Evolutionary conservation across 306 rosid genomes (phyloP).

Genomic region (Vigna unguiculata): DNA sequence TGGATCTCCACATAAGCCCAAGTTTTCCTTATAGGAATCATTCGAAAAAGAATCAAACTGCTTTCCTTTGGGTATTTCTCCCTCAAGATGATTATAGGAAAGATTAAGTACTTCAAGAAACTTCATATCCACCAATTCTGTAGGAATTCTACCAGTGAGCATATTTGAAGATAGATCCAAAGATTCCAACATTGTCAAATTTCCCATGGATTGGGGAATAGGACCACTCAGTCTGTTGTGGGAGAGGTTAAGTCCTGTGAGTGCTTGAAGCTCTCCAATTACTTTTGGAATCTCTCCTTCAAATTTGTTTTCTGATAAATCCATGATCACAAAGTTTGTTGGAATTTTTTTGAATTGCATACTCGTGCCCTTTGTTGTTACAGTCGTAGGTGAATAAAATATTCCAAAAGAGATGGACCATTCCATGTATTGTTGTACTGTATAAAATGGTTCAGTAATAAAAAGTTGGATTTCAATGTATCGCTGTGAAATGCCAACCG

Average conservation of each 20-base stretch:
- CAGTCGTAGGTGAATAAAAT: no score
- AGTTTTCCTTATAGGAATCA: conserved; percentile 47
- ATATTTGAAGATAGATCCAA: conserved; percentile 56
- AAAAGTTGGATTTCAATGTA: no score
- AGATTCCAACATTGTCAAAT: conserved; percentile 44
- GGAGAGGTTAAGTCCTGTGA: conserved; percentile 47
- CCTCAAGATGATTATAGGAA: conserved; percentile 46
- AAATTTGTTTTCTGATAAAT: no score
- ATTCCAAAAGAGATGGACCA: no score
- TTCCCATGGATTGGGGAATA: conserved; percentile 45
- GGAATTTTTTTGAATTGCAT: no score
- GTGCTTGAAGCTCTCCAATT: background rate
- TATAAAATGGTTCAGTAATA: no score
- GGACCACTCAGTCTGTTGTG: conserved; percentile 43
- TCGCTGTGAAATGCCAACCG: background rate
- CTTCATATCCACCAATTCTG: conserved; percentile 15
- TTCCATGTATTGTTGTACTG: no score
- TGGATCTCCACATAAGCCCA: conserved; percentile 30
- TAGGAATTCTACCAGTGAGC: conserved; percentile 36
- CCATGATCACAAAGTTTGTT: no score
- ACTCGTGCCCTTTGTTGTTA: no score
- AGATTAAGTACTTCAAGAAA: conserved; percentile 36
- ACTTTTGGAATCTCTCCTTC: no score
- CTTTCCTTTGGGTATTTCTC: conserved; percentile 39
- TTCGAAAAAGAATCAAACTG: conserved; percentile 35